Base-by-base conservation (phyloP, 305 asterid species). In the Solanum hybrid region DNA sequence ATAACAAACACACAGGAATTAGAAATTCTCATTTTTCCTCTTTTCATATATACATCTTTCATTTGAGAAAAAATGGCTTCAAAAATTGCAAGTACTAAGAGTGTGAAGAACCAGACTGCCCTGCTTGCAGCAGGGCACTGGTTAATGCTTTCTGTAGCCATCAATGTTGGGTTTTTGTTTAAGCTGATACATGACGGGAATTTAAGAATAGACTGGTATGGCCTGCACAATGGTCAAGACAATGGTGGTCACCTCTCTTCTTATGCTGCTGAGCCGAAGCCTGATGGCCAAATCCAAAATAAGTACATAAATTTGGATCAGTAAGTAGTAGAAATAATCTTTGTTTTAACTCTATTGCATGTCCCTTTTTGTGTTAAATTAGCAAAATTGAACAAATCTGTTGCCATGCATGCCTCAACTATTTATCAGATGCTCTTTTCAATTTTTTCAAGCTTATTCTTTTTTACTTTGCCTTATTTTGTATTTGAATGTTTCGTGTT, bases 271-370 rank as follows among this genome's bases (percentile, higher is more conserved):
- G 75, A 85, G 34, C 91, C 90, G 64, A 87, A 88, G 26, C 91
- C 56, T 38, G 85, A 38, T n/a, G 42, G 2, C n/a, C 77, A 32
- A 5, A 85, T 85, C 3, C 86, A 14, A 14, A 34, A 77, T 8
- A 13, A 31, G 35, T 37, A 22, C 78, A 96, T 97, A 88, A 94
- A 97, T 90, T 94, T 97, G 85, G 99, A 97, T 91, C 99, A 96
- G 99, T 97, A 91, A 96, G 99, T 95, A 1, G 51, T 31, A 5
- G 6, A 89, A 86, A 35, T 31, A 5, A 24, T 24, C 17, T 24
- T 71, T 71, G 17, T n/a, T 69, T 64, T 4, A 64, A 26, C 3
- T 24, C 36, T n/a, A 27, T 7, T 85, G 17, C 66, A 81, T 87
- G 79, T 13, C 29, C 66, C 34, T 37, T 36, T 71, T 27, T 32